Conservation (phyloP, 345 rosid genomes). For the Eutrema japonicum region DNA sequence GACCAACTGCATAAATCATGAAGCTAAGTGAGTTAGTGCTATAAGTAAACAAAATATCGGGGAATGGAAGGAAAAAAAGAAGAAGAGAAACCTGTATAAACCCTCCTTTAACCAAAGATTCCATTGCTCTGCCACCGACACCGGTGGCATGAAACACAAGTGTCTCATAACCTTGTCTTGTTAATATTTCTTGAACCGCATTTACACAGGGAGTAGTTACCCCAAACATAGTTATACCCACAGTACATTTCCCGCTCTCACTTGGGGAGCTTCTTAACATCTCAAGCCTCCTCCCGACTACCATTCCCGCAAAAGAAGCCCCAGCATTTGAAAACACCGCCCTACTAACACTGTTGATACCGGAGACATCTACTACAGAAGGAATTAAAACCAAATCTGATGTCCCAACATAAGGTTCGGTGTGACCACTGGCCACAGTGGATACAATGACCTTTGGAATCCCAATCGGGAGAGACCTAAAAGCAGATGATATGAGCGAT, state of each 20-base stretch:
- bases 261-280: slow-evolving; percentile 22
- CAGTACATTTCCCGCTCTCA: slow-evolving; percentile 48
- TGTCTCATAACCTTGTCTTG: slow-evolving; percentile 74
- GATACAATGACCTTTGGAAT: slow-evolving; percentile 85
- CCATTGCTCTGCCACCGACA: slow-evolving; percentile 95
- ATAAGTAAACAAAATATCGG: background rate
- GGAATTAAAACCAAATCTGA: slow-evolving; percentile 83
- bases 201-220: slow-evolving; percentile 87
- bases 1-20: slow-evolving; percentile 13
- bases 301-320: slow-evolving; percentile 95
- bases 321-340: slow-evolving; percentile 81
- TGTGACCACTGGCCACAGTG: slow-evolving; percentile 89
- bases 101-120: slow-evolving; percentile 77
- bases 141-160: slow-evolving; percentile 96
- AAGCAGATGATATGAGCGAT: slow-evolving; percentile 72
- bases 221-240: slow-evolving; percentile 95
- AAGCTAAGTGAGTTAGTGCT: background rate
- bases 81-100: slow-evolving; percentile 66
- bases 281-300: slow-evolving; percentile 58
- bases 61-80: background rate
- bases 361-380: slow-evolving; percentile 87
- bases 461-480: slow-evolving; percentile 74
- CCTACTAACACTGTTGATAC: slow-evolving; percentile 86
- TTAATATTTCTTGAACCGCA: slow-evolving; percentile 68
- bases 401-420: slow-evolving; percentile 78